Conservation (phyloP, 805 yeast genomes). For the Saccharomycopsis selenospora region DNA sequence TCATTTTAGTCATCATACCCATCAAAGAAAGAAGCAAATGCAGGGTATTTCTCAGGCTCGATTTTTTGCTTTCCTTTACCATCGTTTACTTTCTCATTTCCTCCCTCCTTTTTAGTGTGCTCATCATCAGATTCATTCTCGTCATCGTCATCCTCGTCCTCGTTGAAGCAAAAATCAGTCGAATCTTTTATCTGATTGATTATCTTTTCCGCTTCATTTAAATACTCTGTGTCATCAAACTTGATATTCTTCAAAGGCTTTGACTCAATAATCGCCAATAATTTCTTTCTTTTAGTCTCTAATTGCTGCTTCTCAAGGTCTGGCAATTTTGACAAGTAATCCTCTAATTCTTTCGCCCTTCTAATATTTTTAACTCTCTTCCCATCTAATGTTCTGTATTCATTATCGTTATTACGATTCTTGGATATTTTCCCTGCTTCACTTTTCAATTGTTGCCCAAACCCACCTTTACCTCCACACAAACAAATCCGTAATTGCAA, state of each 20-base stretch:
- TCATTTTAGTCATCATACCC: no score
- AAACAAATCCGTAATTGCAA: slow-evolving; percentile 31
- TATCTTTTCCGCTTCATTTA: slow-evolving; percentile 36
- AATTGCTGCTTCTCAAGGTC: slow-evolving; percentile 22
- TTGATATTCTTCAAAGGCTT: slow-evolving; percentile 27
- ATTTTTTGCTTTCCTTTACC: no score
- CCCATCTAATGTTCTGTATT: slow-evolving; percentile 36
- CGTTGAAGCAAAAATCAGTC: slow-evolving; percentile 24
- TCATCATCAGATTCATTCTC: no score
- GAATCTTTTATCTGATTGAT: slow-evolving; percentile 30
- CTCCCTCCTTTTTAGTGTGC: no score
- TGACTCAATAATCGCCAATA: slow-evolving; percentile 29
- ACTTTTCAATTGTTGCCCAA: slow-evolving; percentile 36
- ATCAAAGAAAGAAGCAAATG: no score
- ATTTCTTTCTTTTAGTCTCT: slow-evolving; percentile 32
- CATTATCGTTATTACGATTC: slow-evolving; percentile 22
- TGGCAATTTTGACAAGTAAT: slow-evolving; percentile 22
- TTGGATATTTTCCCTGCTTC: slow-evolving; percentile 35
- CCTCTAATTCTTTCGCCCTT: slow-evolving; percentile 32
- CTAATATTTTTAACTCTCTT: slow-evolving; percentile 32
- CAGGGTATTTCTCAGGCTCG: no score
- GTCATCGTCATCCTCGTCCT: no score
- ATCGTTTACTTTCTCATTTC: no score
- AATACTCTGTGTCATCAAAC: slow-evolving; percentile 31
- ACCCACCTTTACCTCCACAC: slow-evolving; percentile 50